Percentiles rank a stretch among this genome's conserved stretches.
Evolutionary conservation across 2,329 filamentous ascomycete species (phyloP).

Genomic region (Venturia carpophila): DNA sequence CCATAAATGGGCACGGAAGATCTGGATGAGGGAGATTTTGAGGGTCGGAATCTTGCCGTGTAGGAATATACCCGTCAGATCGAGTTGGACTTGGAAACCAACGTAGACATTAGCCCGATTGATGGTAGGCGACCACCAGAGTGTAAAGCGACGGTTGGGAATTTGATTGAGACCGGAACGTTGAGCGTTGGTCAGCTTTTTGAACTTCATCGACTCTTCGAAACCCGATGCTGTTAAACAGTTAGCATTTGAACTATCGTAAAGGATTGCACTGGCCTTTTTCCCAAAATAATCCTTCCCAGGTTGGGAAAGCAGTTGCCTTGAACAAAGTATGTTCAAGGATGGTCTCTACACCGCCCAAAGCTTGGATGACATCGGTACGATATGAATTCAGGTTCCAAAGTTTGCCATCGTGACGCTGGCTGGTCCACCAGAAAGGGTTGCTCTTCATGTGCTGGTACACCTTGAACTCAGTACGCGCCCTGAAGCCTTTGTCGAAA

Average conservation of each 20-base stretch:
- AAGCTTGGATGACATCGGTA: slow-evolving; percentile 91
- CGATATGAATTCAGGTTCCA: slow-evolving; percentile 96
- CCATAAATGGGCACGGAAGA: slow-evolving; percentile 99
- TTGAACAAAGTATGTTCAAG: slow-evolving; percentile 96
- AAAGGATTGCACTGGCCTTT: too few relatives aligned
- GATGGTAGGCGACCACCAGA: slow-evolving; percentile 92
- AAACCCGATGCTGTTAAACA: slow-evolving; percentile 30
- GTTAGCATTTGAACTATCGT: neutral
- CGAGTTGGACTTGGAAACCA: slow-evolving; percentile 97
- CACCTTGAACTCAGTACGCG: slow-evolving; percentile 92
- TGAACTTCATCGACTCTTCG: slow-evolving; percentile 79
- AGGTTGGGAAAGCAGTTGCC: slow-evolving; percentile 90
- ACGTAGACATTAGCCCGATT: slow-evolving; percentile 97
- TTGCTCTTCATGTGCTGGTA: slow-evolving; percentile 99
- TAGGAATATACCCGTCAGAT: slow-evolving; percentile 96
- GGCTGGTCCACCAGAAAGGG: slow-evolving; percentile 98
- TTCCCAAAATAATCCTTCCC: slow-evolving; percentile 95
- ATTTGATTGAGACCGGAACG: slow-evolving; percentile 96
- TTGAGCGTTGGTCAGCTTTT: slow-evolving; percentile 96
- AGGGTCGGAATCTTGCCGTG: slow-evolving; percentile 98
- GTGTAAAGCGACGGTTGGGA: slow-evolving; percentile 92
- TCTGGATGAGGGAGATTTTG: slow-evolving; percentile 97
- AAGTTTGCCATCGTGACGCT: slow-evolving; percentile 91
- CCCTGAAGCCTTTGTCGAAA: slow-evolving; percentile 97
- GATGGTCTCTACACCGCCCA: slow-evolving; percentile 96